These are phyloP conservation scores for Aspergillus sp. DNA, from an alignment of 2,329 filamentous ascomycete species.

Conservation along the genomic window DNA sequence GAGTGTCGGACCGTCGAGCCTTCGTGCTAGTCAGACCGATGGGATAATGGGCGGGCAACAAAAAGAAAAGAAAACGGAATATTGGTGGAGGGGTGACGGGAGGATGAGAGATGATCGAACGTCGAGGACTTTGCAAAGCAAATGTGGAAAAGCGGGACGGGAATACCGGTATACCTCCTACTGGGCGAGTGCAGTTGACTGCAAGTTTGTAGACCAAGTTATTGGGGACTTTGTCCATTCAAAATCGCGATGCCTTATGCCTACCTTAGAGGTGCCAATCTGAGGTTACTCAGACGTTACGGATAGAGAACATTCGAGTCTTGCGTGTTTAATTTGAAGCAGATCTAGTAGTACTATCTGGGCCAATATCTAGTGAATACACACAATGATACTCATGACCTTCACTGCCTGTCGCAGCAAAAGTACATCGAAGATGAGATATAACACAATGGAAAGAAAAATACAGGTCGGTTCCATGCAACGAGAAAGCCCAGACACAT, in stretches of 20 bases:
- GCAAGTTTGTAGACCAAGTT: too few relatives aligned
- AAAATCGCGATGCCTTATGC: too few relatives aligned
- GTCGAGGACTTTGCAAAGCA: too few relatives aligned
- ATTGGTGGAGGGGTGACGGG: background rate
- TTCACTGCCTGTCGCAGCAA: background rate
- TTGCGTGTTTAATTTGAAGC: background rate
- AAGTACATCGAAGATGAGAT: background rate
- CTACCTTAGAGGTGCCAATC: too few relatives aligned
- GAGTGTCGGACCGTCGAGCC: slow-evolving; percentile 22
- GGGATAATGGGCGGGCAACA: too few relatives aligned
- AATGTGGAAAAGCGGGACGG: too few relatives aligned
- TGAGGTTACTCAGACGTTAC: too few relatives aligned
- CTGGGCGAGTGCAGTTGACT: too few relatives aligned
- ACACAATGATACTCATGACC: background rate
- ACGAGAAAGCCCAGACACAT: slow-evolving; percentile 1
- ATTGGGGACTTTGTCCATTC: too few relatives aligned
- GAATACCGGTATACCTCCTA: too few relatives aligned
- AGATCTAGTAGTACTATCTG: slow-evolving; percentile 2
- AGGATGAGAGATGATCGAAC: too few relatives aligned
- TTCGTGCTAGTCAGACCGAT: background rate
- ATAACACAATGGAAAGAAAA: slow-evolving; percentile 1
- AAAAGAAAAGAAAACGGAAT: background rate
- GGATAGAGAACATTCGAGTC: too few relatives aligned
- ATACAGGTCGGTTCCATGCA: slow-evolving; percentile 8
- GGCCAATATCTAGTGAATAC: background rate